These are phyloP conservation scores for Citrus medica DNA, from an alignment of 345 rosid species.

Conservation along the genomic window DNA sequence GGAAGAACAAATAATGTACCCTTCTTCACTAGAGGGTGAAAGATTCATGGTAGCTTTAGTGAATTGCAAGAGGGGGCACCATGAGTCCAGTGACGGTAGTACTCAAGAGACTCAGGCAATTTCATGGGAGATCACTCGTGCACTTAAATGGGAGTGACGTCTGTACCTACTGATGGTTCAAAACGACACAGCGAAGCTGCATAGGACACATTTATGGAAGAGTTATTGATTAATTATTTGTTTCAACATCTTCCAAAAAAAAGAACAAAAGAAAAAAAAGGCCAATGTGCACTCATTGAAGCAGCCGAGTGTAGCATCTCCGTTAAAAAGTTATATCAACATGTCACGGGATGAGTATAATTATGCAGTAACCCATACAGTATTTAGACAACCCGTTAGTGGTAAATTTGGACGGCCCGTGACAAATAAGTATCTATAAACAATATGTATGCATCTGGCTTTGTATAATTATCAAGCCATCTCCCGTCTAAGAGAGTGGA, in stretches of 20 bases:
- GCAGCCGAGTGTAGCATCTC: background rate
- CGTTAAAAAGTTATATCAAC: background rate
- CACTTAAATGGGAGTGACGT: constrained; percentile 41
- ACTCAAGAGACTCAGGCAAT: constrained; percentile 21
- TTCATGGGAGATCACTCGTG: constrained; percentile 87
- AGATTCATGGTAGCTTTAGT: constrained; percentile 72
- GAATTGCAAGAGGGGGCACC: constrained; percentile 34
- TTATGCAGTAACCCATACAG: fast-evolving
- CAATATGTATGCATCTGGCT: background rate
- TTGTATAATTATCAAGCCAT: background rate
- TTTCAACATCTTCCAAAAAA: background rate
- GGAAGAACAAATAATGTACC: constrained; percentile 90
- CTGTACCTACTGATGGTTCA: background rate
- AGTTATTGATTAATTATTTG: background rate
- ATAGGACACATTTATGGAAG: background rate
- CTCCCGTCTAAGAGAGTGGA: background rate
- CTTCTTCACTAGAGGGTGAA: constrained; percentile 71
- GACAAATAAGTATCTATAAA: background rate
- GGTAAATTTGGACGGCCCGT: too few relatives aligned
- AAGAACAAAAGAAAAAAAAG: background rate
- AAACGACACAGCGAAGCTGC: background rate
- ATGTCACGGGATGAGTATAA: too few relatives aligned
- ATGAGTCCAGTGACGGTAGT: constrained; percentile 14
- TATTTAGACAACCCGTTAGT: too few relatives aligned
- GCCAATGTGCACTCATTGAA: background rate